Conservation (phyloP, 441 rosid genomes). For the Codiaeum variegatum region DNA sequence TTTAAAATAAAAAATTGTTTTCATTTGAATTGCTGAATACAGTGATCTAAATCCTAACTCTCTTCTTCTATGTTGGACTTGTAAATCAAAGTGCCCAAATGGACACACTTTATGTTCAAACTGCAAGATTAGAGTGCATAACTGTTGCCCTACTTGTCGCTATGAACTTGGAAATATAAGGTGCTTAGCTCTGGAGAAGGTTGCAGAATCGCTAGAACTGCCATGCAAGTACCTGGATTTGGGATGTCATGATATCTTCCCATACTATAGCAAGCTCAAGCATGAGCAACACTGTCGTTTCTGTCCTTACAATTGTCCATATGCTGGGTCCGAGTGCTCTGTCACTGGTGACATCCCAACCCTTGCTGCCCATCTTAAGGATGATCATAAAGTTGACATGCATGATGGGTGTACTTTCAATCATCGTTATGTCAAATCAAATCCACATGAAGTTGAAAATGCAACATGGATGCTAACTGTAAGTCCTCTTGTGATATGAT, state of each 20-base stretch:
- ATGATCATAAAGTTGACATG: conserved; percentile 75
- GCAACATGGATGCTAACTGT: conserved; percentile 85
- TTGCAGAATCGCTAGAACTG: conserved; percentile 67
- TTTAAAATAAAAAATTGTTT: too few species aligned
- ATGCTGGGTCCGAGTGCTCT: conserved; percentile 70
- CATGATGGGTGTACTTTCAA: conserved; percentile 68
- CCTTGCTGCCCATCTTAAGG: conserved; percentile 61
- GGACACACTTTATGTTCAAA: conserved; percentile 70
- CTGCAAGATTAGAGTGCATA: conserved; percentile 68
- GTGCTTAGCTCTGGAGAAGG: conserved; percentile 73
- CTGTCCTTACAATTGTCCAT: conserved; percentile 67
- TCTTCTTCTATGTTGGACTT: background rate
- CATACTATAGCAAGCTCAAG: conserved; percentile 69
- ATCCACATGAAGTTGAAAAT: conserved; percentile 71
- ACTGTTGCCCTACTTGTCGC: conserved; percentile 69
- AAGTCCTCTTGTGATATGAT: conserved; percentile 13
- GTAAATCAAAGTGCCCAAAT: conserved; percentile 50
- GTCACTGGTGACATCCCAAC: conserved; percentile 59
- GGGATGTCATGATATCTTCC: conserved; percentile 60
- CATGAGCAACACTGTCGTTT: conserved; percentile 57
- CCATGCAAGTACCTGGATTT: conserved; percentile 63
- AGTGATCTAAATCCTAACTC: conserved; percentile 3
- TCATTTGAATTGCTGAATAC: background rate
- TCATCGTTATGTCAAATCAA: conserved; percentile 70
- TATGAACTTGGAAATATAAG: conserved; percentile 73